phyloP scores from a whole-genome alignment of 345 rosid species.

The Brassica cretica region DNA sequence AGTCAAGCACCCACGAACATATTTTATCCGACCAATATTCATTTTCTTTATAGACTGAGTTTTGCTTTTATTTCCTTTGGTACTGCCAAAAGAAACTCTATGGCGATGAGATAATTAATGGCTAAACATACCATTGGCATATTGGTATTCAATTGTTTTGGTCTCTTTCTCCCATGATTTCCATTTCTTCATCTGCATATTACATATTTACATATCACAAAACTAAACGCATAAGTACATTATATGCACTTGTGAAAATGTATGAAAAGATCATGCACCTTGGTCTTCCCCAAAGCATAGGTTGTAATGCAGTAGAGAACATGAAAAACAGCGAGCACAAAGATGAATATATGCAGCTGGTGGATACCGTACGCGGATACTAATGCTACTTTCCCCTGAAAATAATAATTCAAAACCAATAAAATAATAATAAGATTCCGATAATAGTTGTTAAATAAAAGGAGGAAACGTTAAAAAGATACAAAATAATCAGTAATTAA shows the following conservation, averaged over 20 bases:
- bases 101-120: not conserved
- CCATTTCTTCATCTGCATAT: constrained; percentile 86
- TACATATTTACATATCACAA: not conserved
- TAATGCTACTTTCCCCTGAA: constrained; percentile 70
- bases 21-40: not conserved
- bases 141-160: constrained; percentile 75
- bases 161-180: constrained; percentile 85
- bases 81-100: not conserved
- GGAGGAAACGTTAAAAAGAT: not conserved
- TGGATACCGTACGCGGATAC: constrained; percentile 76
- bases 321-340: constrained; percentile 68
- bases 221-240: not conserved
- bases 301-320: constrained; percentile 63
- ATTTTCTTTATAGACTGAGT: not conserved
- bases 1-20: not conserved
- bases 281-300: constrained; percentile 63
- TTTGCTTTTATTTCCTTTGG: not conserved
- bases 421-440: not conserved
- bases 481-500: not conserved
- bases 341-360: constrained; percentile 81
- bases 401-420: not conserved
- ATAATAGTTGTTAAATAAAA: not conserved
- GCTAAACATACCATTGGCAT: constrained; percentile 60
- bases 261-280: constrained; percentile 46
- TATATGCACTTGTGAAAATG: not conserved